Conservation (phyloP, 805 yeast species). For the Saturnispora silvae region DNA sequence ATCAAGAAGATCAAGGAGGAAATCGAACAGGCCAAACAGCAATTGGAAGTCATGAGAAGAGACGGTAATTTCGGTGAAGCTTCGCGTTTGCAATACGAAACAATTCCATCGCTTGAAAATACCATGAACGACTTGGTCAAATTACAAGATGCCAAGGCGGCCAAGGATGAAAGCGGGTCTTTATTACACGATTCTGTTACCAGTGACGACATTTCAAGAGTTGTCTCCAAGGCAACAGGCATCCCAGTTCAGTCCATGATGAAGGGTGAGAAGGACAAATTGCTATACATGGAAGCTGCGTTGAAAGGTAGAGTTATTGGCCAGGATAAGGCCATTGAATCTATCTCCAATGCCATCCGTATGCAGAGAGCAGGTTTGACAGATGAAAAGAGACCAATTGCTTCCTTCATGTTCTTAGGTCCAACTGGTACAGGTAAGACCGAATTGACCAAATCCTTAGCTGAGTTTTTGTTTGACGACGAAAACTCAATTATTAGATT, state of each 20-base stretch:
- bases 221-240: slow-evolving; percentile 90
- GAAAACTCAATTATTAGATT: slow-evolving; percentile 79
- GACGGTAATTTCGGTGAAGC: slow-evolving; percentile 82
- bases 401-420: slow-evolving; percentile 91
- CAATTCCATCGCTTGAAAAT: slow-evolving; percentile 68
- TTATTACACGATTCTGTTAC: slow-evolving; percentile 87
- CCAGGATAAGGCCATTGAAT: slow-evolving; percentile 87
- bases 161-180: slow-evolving; percentile 17
- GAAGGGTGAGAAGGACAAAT: slow-evolving; percentile 90
- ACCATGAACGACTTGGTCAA: slow-evolving; percentile 40
- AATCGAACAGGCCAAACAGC: slow-evolving; percentile 74
- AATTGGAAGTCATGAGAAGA: slow-evolving; percentile 73
- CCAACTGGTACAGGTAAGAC: slow-evolving; percentile 99
- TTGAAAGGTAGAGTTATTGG: slow-evolving; percentile 77
- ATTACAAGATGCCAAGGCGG: slow-evolving; percentile 26
- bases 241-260: slow-evolving; percentile 84
- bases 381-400: slow-evolving; percentile 89
- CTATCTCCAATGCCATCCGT: slow-evolving; percentile 89
- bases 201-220: slow-evolving; percentile 87
- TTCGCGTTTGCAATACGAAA: slow-evolving; percentile 78
- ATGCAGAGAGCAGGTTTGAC: slow-evolving; percentile 95
- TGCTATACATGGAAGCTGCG: slow-evolving; percentile 76
- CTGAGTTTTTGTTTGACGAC: slow-evolving; percentile 86
- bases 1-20: slow-evolving; percentile 73
- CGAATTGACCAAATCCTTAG: slow-evolving; percentile 84